Evolutionary conservation across 1,139 yeast species (phyloP).

Genomic region (Geotrichum carabidarum): DNA sequence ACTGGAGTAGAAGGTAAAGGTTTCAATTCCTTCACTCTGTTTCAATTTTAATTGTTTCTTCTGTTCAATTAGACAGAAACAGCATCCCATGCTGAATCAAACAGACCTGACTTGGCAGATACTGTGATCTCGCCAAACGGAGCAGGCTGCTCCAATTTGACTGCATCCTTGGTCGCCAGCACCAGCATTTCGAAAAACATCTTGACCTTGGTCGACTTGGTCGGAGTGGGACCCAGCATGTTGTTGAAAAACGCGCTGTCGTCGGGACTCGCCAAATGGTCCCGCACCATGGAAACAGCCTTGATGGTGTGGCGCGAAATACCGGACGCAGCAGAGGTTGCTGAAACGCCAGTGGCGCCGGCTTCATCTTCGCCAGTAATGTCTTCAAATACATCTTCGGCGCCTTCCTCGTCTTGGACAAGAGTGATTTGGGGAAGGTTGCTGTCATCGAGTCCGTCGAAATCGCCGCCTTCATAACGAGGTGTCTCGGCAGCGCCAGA

Average conservation of each 20-base stretch:
- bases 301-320: conserved; percentile 50
- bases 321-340: conserved; percentile 21
- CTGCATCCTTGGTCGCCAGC: conserved; percentile 71
- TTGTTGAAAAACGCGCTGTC: conserved; percentile 22
- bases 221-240: conserved; percentile 19
- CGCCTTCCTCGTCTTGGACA: conserved; percentile 13
- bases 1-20: not conserved
- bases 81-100: conserved; percentile 31
- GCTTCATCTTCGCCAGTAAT: not conserved
- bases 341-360: conserved; percentile 23
- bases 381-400: conserved; percentile 1
- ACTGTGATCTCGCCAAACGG: conserved; percentile 59
- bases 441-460: conserved; percentile 7
- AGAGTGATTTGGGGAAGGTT: conserved; percentile 10
- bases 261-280: conserved; percentile 30
- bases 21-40: not conserved
- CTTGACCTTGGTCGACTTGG: conserved; percentile 36
- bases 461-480: conserved; percentile 5
- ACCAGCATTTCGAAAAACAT: conserved; percentile 81
- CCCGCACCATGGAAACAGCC: conserved; percentile 51
- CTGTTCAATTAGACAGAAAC: not conserved
- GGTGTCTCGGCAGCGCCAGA: not conserved
- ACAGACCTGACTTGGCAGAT: conserved; percentile 48
- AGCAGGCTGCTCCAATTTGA: conserved; percentile 55
- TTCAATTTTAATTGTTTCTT: too few species aligned